These are phyloP conservation scores for Glomus cerebriforme DNA, from an alignment of 192 early-diverging fungal genomes.

Conservation along the genomic window DNA sequence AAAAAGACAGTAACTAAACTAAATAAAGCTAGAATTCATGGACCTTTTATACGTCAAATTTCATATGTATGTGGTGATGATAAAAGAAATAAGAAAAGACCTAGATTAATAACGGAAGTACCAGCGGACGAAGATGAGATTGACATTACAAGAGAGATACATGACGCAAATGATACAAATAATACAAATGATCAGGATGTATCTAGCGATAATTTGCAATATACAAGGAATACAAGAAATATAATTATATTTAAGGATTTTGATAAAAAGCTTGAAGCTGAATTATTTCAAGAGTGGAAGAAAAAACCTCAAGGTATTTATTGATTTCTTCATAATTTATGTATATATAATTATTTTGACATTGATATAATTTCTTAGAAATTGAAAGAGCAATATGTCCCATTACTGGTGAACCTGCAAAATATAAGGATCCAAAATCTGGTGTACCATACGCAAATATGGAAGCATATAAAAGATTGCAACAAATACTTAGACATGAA, in stretches of 20 bases:
- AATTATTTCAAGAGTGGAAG: conserved; percentile 18
- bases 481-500: conserved; percentile 47
- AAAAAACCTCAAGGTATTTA: conserved; percentile 6
- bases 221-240: not conserved
- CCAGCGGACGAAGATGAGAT: conserved; percentile 31
- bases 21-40: conserved; percentile 43
- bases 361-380: conserved; percentile 27
- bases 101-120: conserved; percentile 32
- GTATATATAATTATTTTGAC: not conserved
- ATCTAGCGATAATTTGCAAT: not conserved
- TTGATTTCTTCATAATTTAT: not conserved
- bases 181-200: not conserved
- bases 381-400: conserved; percentile 50
- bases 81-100: conserved; percentile 39
- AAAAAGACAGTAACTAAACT: conserved; percentile 41
- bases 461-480: conserved; percentile 56
- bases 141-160: conserved; percentile 11
- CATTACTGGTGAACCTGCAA: conserved; percentile 62
- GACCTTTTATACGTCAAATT: conserved; percentile 49
- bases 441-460: conserved; percentile 62
- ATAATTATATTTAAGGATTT: conserved; percentile 14
- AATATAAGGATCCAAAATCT: conserved; percentile 61
- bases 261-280: not conserved
- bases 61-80: conserved; percentile 48
- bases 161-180: not conserved